Base-by-base conservation (phyloP, 2,329 filamentous ascomycete genomes). In the Aureobasidium mangrovei region DNA sequence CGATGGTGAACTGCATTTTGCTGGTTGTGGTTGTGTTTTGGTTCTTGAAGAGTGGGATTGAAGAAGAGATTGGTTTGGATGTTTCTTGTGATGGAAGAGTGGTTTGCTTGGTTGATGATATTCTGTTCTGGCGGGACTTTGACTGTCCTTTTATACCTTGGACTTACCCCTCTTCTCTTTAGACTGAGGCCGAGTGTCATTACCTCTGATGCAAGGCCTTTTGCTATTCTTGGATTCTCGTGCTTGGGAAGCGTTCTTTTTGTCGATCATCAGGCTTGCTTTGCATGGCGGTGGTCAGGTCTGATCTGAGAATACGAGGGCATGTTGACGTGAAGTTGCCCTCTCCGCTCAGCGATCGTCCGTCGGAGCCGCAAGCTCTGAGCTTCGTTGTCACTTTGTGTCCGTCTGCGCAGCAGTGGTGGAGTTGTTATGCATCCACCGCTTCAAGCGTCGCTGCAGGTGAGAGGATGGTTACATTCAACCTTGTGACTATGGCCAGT, bases 1-100 rank as follows among this genome's bases (percentile, higher is more conserved):
- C 48, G 48, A 51, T 55, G 56, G 55, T 48, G 55, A 54, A 38
- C 24, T 58, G 60, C 63, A 64, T 65, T 51, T 36, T 62, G 54
- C 28, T 36, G 42, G 44, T 41, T 4, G 24, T 46, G 31, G 8
- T 33, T 41, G n/a, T 39, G 18, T 54, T 46, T n/a, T 41, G 31
- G 49, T 51, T 41, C 39, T 41, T 55, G 39, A 55, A 18, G 32
- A 54, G 51, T 28, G 29, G 44, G 28, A 18, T 18, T 47, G 26
- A 27, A 24, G 10, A 31, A 10, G 27, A 24, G n/a, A 27, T 32
- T 38, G 29, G n/a, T 43, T 27, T 42, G 29, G 31, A 31, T 9
- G 24, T 18, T 35, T 32, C 32, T 52, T 44, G 40, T 53, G 41
- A 40, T 32, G 41, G 49, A 45, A 39, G 49, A 53, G 49, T 24